Base-by-base conservation (phyloP, 2,329 filamentous ascomycete genomes). In the Hirsutella minnesotensis region DNA sequence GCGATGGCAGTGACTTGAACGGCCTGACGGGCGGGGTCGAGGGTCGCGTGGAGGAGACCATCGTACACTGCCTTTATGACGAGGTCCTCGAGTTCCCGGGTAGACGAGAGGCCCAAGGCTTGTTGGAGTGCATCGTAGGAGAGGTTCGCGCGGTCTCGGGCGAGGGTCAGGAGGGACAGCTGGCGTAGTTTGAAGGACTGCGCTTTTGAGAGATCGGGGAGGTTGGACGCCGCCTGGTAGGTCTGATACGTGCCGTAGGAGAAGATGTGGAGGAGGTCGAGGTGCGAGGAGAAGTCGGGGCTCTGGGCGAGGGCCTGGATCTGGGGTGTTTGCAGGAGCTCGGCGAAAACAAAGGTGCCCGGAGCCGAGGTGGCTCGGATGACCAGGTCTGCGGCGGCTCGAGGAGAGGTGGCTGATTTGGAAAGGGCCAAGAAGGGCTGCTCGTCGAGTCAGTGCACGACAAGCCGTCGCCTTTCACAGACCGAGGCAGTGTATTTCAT, bases 351-450 rank as follows among this genome's bases (percentile, higher is more conserved):
- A 63, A 83, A 98, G 50, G 89, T 94, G 63, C 88, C 86, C 22
- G 85, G 79, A 44, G 81, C 81, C n/a, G 87, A 88, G 40, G 88
- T 96, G 47, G 89, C 92, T 64, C 88, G 86, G 37, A 74, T 79
- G 59, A 96, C 77, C 42, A 96, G 77, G 59, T 95, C 88, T 56
- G 85, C 82, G 35, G 89, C 83, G 45, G 88, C 86, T 53, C 85
- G 82, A 34, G 87, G 82, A 10, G 88, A 87, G 7, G 79, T 86
- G 48, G 86, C 87, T 10, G 87, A 85, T 60, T 89, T 92, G 56
- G 84, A 83, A 50, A 95, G 83, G 41, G 84, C 83, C 46, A 98
- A 70, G 67, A 90, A 96, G n/a, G 89, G 88, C 72, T 95, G 70
- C 10, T 73, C 1, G 68, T 30, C 66, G 68, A 15, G 9, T 1